Conservation (phyloP, 306 rosid species). For the Rosa chinensis region DNA sequence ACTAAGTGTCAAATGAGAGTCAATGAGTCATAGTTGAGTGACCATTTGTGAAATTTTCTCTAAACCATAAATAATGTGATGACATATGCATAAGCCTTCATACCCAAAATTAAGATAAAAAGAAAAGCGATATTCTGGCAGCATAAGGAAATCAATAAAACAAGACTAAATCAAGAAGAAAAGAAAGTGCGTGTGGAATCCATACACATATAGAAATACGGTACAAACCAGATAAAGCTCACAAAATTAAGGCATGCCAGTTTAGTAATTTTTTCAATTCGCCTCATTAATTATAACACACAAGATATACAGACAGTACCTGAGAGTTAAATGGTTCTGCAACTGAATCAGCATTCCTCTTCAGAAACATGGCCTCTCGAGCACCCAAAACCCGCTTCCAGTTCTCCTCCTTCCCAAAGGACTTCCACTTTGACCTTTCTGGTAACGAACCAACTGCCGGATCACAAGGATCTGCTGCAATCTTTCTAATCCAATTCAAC, state of each 20-base stretch:
- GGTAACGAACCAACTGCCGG: constrained; percentile 55
- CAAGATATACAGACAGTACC: constrained; percentile 42
- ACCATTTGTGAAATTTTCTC: too few species aligned
- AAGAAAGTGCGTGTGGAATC: neutral
- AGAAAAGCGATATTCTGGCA: neutral
- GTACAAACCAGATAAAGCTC: neutral
- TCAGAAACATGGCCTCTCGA: constrained; percentile 52
- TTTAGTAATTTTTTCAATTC: neutral
- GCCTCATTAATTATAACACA: neutral
- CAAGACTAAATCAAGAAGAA: neutral
- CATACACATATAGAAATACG: neutral
- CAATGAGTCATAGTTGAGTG: too few species aligned
- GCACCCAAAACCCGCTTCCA: constrained; percentile 71
- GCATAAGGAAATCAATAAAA: constrained; percentile 3
- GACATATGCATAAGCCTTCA: neutral
- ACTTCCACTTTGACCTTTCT: constrained; percentile 60
- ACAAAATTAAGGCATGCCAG: neutral
- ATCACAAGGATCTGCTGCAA: constrained; percentile 65
- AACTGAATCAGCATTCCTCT: constrained; percentile 36
- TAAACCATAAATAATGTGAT: neutral
- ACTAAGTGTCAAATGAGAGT: too few species aligned
- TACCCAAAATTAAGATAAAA: neutral
- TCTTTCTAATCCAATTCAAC: constrained; percentile 50
- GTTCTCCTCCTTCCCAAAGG: constrained; percentile 34
- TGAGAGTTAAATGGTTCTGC: constrained; percentile 47